A percentile compares a stretch with the other conserved stretches of the same genome.
Conservation (phyloP, 108 stramenopile species). For the Nannochloropsis granulata region DNA sequence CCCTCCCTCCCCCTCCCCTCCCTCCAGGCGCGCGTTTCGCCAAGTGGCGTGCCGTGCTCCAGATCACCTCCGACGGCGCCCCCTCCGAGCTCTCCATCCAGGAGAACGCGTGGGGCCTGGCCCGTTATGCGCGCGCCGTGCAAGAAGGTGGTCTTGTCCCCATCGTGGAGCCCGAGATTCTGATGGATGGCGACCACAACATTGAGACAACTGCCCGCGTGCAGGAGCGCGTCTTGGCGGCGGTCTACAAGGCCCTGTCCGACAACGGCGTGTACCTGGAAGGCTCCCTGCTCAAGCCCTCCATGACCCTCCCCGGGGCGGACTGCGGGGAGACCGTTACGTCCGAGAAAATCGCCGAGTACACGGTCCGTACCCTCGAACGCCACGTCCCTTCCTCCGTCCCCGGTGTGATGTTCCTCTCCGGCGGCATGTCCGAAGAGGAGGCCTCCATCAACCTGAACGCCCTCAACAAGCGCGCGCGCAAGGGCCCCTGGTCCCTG, state of each 20-base stretch:
- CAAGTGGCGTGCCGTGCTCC: slow-evolving; percentile 65
- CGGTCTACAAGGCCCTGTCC: slow-evolving; percentile 59
- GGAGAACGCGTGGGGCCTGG: slow-evolving; percentile 55
- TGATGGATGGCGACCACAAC: slow-evolving; percentile 49
- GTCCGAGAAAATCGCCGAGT: slow-evolving; percentile 56
- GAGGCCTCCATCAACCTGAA: slow-evolving; percentile 61
- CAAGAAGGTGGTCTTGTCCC: slow-evolving; percentile 75
- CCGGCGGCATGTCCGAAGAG: slow-evolving; percentile 67
- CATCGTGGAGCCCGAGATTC: slow-evolving; percentile 85
- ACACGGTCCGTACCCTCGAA: slow-evolving; percentile 59
- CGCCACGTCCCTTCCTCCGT: slow-evolving; percentile 67
- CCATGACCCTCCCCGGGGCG: slow-evolving; percentile 67
- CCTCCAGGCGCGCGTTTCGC: slow-evolving; percentile 61
- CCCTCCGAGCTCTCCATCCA: slow-evolving; percentile 61
- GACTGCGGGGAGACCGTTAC: slow-evolving; percentile 46
- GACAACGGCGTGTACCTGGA: slow-evolving; percentile 75
- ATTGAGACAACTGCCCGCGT: slow-evolving; percentile 44
- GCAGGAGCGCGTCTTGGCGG: slow-evolving; percentile 43
- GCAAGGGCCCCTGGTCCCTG: slow-evolving; percentile 48
- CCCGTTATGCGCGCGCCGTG: slow-evolving; percentile 73
- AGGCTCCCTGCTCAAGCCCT: slow-evolving; percentile 72
- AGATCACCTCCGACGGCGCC: slow-evolving; percentile 47
- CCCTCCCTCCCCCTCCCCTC: too few relatives aligned
- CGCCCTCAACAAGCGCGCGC: slow-evolving; percentile 55
- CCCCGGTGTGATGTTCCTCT: slow-evolving; percentile 63